phyloP scores from a whole-genome alignment of 2,329 filamentous ascomycete genomes.

The Fusarium anguioides region DNA sequence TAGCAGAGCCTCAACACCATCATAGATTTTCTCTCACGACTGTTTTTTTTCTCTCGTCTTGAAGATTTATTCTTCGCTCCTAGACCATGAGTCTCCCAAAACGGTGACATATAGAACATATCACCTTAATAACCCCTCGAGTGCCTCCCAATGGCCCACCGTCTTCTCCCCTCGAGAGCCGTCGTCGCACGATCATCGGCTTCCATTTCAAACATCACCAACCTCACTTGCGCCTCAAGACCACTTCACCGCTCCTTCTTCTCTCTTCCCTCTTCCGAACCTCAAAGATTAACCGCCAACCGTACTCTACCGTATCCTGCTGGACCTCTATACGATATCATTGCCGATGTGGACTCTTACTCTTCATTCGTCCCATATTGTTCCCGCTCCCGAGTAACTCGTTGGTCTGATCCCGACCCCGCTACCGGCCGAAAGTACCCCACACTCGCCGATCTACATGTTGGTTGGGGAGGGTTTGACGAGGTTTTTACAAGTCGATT shows the following conservation, averaged over 20 bases:
- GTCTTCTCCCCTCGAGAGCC: conserved; percentile 17
- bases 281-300: conserved; percentile 76
- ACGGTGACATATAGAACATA: not conserved
- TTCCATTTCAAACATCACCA: conserved; percentile 29
- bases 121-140: not conserved
- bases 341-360: conserved; percentile 91
- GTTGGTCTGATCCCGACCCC: conserved; percentile 69
- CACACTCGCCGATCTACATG: conserved; percentile 78
- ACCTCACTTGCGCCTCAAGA: conserved; percentile 32
- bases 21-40: conserved; percentile 22
- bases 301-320: conserved; percentile 82
- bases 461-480: conserved; percentile 86
- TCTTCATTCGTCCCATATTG: conserved; percentile 92
- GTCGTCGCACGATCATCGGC: conserved; percentile 25
- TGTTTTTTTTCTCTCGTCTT: not conserved
- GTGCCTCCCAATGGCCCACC: conserved; percentile 33
- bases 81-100: conserved; percentile 7
- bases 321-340: conserved; percentile 79
- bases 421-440: conserved; percentile 69
- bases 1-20: conserved; percentile 42
- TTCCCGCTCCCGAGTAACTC: conserved; percentile 78
- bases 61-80: not conserved
- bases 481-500: conserved; percentile 86
- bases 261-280: conserved; percentile 46
- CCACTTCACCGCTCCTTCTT: conserved; percentile 55